Percentiles rank a stretch among this genome's conserved stretches.
Evolutionary conservation across 257 asterid genomes (phyloP).

Genomic region (Solanum medicagineum): DNA sequence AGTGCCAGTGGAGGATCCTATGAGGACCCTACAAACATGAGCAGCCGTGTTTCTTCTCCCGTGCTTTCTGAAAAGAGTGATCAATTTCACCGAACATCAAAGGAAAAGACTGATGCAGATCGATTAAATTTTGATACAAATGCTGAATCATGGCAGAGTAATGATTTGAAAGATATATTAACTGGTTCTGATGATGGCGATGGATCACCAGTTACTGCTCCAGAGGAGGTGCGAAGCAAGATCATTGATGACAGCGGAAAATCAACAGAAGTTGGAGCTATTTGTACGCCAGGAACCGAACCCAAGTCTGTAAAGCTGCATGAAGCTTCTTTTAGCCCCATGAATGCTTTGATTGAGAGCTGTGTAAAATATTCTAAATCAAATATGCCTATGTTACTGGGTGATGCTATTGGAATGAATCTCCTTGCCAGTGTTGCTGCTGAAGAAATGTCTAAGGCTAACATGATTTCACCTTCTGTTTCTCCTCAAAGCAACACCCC

Average conservation of each 20-base stretch:
- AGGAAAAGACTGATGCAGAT: conserved; percentile 34
- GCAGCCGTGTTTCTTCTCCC: conserved; percentile 54
- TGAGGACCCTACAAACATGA: conserved; percentile 37
- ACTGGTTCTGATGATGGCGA: conserved; percentile 43
- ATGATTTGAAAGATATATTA: conserved; percentile 34
- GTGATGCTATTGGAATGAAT: conserved; percentile 88
- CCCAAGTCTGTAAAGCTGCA: conserved; percentile 33
- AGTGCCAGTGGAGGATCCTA: conserved; percentile 37
- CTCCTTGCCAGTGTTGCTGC: conserved; percentile 97
- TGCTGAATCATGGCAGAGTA: conserved; percentile 30
- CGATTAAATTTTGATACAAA: conserved; percentile 29
- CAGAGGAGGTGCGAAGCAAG: conserved; percentile 44
- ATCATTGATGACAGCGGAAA: conserved; percentile 22
- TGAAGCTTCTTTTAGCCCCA: conserved; percentile 63
- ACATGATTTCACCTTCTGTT: conserved; percentile 37
- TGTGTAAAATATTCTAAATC: conserved; percentile 79
- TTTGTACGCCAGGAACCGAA: conserved; percentile 23
- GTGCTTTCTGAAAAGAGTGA: conserved; percentile 30
- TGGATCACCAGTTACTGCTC: conserved; percentile 27
- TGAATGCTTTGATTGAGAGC: conserved; percentile 92
- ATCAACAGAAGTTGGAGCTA: conserved; percentile 17
- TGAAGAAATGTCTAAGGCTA: conserved; percentile 62
- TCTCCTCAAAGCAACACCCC: conserved; percentile 38
- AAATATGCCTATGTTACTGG: conserved; percentile 45
- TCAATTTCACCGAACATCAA: conserved; percentile 21